Evolutionary conservation across 2,329 filamentous ascomycete genomes (phyloP).

Genomic region (Neocucurbitaria cava): DNA sequence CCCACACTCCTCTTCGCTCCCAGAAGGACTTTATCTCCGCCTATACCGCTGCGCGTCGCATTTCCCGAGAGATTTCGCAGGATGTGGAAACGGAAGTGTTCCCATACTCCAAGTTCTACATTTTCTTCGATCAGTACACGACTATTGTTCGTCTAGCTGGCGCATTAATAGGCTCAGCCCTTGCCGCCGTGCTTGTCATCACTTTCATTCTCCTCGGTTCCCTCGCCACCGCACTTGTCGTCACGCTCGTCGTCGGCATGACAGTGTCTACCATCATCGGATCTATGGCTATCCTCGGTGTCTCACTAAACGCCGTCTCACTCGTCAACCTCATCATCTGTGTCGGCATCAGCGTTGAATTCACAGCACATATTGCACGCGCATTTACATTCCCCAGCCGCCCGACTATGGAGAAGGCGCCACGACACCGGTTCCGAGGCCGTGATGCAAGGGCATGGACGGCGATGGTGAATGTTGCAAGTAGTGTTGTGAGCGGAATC

Average conservation of each 20-base stretch:
- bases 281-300: constrained; percentile 86
- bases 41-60: constrained; percentile 87
- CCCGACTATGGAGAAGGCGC: constrained; percentile 80
- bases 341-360: constrained; percentile 94
- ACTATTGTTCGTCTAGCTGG: constrained; percentile 81
- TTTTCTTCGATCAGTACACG: constrained; percentile 98
- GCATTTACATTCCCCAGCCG: constrained; percentile 94
- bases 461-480: constrained; percentile 91
- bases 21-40: constrained; percentile 93
- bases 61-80: constrained; percentile 75
- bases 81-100: constrained; percentile 83
- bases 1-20: constrained; percentile 83
- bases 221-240: constrained; percentile 77
- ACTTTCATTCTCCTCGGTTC: constrained; percentile 84
- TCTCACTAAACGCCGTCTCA: constrained; percentile 92
- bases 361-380: constrained; percentile 94
- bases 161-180: constrained; percentile 79
- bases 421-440: constrained; percentile 74
- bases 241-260: constrained; percentile 90
- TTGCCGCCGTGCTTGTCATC: constrained; percentile 84
- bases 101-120: constrained; percentile 96
- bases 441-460: constrained; percentile 90
- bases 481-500: constrained; percentile 94
- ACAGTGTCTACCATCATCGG: constrained; percentile 93
- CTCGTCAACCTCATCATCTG: constrained; percentile 97